phyloP scores from a whole-genome alignment of 306 rosid species.

The Quercus wislizeni region DNA sequence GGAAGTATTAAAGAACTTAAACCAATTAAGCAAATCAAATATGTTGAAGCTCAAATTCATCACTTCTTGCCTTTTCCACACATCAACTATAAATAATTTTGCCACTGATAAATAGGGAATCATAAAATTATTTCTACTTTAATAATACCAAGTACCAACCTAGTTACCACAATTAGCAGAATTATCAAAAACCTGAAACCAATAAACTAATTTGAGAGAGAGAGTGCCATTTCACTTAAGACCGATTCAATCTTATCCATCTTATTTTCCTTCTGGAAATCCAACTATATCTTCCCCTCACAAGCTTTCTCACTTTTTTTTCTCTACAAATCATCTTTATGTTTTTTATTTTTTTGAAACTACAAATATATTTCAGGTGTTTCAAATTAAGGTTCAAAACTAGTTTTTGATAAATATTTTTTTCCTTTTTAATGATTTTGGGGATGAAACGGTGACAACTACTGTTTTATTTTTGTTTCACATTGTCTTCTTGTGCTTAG shows the following conservation, averaged over 20 bases:
- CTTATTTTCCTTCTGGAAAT: constrained; percentile 1
- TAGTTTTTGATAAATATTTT: not conserved
- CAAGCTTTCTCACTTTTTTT: not conserved
- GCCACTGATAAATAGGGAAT: not conserved
- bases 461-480: not conserved
- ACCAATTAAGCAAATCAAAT: not conserved
- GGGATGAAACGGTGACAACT: not conserved
- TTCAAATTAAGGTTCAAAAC: not conserved
- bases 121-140: not conserved
- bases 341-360: not conserved
- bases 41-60: not conserved
- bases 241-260: not conserved
- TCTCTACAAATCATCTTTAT: not conserved
- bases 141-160: not conserved
- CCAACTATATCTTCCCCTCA: not conserved
- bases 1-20: constrained; percentile 4
- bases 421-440: not conserved
- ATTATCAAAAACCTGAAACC: not conserved
- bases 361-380: not conserved
- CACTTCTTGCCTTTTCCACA: not conserved
- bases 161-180: not conserved
- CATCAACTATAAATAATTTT: not conserved
- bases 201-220: not conserved
- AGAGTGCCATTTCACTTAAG: not conserved
- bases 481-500: not conserved